Evolutionary conservation across 495 filamentous ascomycete genomes (phyloP), one percentile per base, ranked within the genome.

Genomic region (Cercophora newfieldiana): DNA sequence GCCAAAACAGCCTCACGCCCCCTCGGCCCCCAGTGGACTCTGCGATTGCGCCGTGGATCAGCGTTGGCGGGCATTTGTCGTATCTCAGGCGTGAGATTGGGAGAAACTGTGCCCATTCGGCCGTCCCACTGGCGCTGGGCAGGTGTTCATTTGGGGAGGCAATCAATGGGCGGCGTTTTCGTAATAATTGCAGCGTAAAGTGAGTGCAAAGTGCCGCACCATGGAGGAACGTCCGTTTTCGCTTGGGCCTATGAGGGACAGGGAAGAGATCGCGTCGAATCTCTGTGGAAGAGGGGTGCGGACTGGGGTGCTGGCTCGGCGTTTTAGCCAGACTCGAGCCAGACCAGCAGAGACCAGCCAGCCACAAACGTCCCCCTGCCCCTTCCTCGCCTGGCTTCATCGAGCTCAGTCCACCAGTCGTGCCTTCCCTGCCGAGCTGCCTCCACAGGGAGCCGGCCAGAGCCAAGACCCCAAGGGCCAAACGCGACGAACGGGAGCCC

Each of bases 161-260:
- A 60, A 60, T 60, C 33, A 60, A 47, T 33, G 18, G 28, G 31
- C 58, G 33, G 33, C 33, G 58, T 37, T 37, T 30, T 60, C 33
- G 58, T 31, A 33, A 25, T 26, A 44, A 49, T 30, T 63, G 31
- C 49, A 21, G 47, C n/a, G 58, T 55, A 63, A 14, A 63, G 61
- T 63, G 19, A 63, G 61, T 63, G 50, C 50, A 63, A 44, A 63
- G 50, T 63, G 50, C 61, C 50, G 50, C 50, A 53, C n/a, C 7
- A 22, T 25, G 26, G 26, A 30, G 21, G 54, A 26, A 26, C 22
- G 54, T n/a, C 54, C 22, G 24, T 28, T 19, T 28, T n/a, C 21
- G 54, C 22, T 22, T 8, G 25, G 16, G 16, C 18, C 21, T 29
- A 30, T 57, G 14, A 19, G 26, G 6, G 7, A 26, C 7, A 10